Evolutionary conservation across 768 basidiomycete species (phyloP).

Genomic region (Mycena sanguinolenta): DNA sequence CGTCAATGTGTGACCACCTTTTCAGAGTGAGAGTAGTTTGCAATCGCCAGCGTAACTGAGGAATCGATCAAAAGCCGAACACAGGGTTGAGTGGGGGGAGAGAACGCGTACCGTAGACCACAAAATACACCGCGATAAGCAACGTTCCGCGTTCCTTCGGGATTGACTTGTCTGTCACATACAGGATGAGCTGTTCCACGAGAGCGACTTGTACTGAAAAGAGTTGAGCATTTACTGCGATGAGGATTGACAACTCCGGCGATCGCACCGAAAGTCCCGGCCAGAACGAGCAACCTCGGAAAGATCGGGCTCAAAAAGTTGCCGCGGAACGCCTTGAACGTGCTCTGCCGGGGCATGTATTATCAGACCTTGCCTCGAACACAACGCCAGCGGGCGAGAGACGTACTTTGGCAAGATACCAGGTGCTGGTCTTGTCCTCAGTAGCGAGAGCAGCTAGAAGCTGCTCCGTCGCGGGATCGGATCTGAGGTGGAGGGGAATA

Average conservation of each 20-base stretch:
- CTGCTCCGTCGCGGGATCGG: constrained; percentile 26
- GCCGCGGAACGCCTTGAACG: constrained; percentile 5
- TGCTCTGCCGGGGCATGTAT: constrained; percentile 3
- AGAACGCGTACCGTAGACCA: constrained; percentile 23
- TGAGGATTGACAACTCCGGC: too few relatives aligned
- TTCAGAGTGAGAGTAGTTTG: constrained; percentile 11
- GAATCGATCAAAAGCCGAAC: background rate
- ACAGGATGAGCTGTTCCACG: constrained; percentile 24
- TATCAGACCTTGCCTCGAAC: too few relatives aligned
- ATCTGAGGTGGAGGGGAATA: constrained; percentile 12
- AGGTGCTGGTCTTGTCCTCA: constrained; percentile 9
- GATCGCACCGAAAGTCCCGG: constrained; percentile 15
- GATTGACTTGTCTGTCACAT: constrained; percentile 26
- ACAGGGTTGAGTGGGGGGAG: background rate
- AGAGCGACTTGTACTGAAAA: constrained; percentile 21
- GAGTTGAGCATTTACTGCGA: background rate
- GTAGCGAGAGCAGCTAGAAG: constrained; percentile 24
- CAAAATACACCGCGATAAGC: constrained; percentile 21
- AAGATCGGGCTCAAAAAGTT: constrained; percentile 20
- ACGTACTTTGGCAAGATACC: constrained; percentile 13
- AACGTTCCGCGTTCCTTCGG: constrained; percentile 18
- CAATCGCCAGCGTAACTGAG: constrained; percentile 7
- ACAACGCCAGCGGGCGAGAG: too few relatives aligned
- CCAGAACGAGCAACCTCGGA: constrained; percentile 12
- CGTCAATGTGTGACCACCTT: too few relatives aligned